A percentile compares a stretch with the other conserved stretches of the same genome.
Conservation (phyloP, 2,329 filamentous ascomycete species). For the Monosporascus sp. region DNA sequence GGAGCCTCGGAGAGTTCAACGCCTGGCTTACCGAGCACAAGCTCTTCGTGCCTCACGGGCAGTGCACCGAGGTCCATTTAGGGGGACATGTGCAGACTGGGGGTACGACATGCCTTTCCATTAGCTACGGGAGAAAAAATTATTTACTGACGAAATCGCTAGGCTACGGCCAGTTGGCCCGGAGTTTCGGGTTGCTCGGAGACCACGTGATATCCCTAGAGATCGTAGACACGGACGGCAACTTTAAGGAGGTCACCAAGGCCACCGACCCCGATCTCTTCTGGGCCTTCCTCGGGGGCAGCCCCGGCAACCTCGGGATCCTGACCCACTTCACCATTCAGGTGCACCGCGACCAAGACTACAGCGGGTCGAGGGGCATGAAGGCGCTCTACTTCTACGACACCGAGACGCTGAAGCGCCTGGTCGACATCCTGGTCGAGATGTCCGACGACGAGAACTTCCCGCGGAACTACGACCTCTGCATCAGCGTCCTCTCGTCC, state of each 20-base stretch:
- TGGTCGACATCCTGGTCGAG: slow-evolving; percentile 34
- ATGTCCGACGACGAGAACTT: slow-evolving; percentile 38
- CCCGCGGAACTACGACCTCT: slow-evolving; percentile 41
- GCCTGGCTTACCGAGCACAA: slow-evolving; percentile 33
- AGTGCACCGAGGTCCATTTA: slow-evolving; percentile 39
- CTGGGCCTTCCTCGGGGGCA: slow-evolving; percentile 53
- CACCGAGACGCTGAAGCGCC: slow-evolving; percentile 28
- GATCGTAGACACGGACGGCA: slow-evolving; percentile 41
- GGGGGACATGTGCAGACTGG: slow-evolving; percentile 44
- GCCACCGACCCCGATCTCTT: slow-evolving; percentile 49
- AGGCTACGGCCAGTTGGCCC: slow-evolving; percentile 38
- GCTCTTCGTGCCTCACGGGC: slow-evolving; percentile 40
- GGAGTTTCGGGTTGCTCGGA: slow-evolving; percentile 47
- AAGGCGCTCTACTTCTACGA: slow-evolving; percentile 38
- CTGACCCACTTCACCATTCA: slow-evolving; percentile 48
- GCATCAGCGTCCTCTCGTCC: slow-evolving; percentile 39
- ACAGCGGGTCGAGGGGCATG: slow-evolving; percentile 34
- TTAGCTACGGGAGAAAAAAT: neutral
- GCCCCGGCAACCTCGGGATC: slow-evolving; percentile 52
- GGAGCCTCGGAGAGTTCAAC: slow-evolving; percentile 36
- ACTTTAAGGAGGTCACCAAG: slow-evolving; percentile 40
- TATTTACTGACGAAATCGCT: neutral
- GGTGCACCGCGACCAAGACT: slow-evolving; percentile 32
- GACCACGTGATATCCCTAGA: slow-evolving; percentile 46
- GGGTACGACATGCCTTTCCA: slow-evolving; percentile 20